A percentile compares a stretch with the other conserved stretches of the same genome.
phyloP scores from a whole-genome alignment of 257 asterid species.

The Gentiana straminea region DNA sequence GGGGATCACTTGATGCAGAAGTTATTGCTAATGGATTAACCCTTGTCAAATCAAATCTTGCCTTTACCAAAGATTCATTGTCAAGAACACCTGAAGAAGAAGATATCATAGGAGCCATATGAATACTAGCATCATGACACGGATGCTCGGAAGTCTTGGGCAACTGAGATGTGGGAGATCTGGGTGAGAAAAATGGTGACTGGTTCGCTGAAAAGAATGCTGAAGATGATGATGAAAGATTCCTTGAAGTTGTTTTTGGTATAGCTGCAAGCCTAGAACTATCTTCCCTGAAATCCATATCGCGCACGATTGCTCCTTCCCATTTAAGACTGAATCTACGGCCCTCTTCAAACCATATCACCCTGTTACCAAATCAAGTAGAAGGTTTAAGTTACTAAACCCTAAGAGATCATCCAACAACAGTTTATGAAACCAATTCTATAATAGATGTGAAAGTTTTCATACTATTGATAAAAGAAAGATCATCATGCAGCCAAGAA shows the following conservation, averaged over 20 bases:
- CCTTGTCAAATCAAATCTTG: constrained; percentile 24
- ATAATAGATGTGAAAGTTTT: background rate
- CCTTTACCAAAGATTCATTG: constrained; percentile 26
- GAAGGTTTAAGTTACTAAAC: background rate
- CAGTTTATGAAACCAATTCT: background rate
- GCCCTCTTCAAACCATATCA: background rate
- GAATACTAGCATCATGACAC: constrained; percentile 14
- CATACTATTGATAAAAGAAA: background rate
- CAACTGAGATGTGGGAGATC: constrained; percentile 26
- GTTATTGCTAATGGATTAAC: constrained; percentile 26
- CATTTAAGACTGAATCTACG: constrained; percentile 11
- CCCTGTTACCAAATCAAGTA: background rate
- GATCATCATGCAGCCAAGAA: background rate
- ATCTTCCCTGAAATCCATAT: constrained; percentile 67
- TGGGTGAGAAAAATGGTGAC: constrained; percentile 92
- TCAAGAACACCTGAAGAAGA: constrained; percentile 21
- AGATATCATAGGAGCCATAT: constrained; percentile 22
- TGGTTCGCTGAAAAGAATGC: constrained; percentile 89
- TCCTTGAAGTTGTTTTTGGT: constrained; percentile 60
- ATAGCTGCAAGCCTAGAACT: constrained; percentile 39
- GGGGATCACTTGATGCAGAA: constrained; percentile 26
- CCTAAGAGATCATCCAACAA: background rate
- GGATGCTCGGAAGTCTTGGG: constrained; percentile 14
- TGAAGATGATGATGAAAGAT: constrained; percentile 83
- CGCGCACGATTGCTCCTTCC: constrained; percentile 20